Base-by-base conservation (phyloP, 1,284 basidiomycete genomes). In the Fomes fomentarius region DNA sequence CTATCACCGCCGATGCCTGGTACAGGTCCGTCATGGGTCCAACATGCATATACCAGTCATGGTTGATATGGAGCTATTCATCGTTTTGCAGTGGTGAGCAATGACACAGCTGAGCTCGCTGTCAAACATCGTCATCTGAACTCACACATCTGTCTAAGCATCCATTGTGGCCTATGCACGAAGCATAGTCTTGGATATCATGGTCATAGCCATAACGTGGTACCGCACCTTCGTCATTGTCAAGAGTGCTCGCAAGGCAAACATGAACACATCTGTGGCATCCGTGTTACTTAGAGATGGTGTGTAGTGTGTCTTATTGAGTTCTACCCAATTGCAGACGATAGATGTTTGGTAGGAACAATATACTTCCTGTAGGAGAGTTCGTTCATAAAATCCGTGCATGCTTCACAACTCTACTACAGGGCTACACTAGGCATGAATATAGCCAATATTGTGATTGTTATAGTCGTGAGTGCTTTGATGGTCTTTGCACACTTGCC, bases 161-260 rank as follows among this genome's bases (percentile, higher is more conserved):
- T n/a, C n/a, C n/a, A n/a, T n/a, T n/a, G n/a, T n/a, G n/a, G n/a
- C n/a, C n/a, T n/a, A n/a, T n/a, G n/a, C n/a, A n/a, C n/a, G n/a
- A n/a, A n/a, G n/a, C n/a, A n/a, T n/a, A n/a, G n/a, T n/a, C n/a
- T n/a, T n/a, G n/a, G n/a, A 52, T 15, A 14, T 38, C 9, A 7
- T 52, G 22, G 50, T 52, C 17, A 24, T 56, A 10, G 50, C n/a
- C 2, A 47, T 56, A 24, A 56, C 54, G 28, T 56, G 54, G 54
- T 56, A 56, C 24, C 45, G 50, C 10, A 56, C 54, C 3, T 44
- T 45, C 2, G 45, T 49, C 1, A 56, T 48, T 19, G n/a, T 44
- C 4, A 33, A 43, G 12, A 21, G 25, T 15, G 54, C 54, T n/a
- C 26, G 42, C 28, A 41, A 45, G n/a, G 41, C 38, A 4, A 17